These are phyloP conservation scores for Symbiodinium natans DNA, from an alignment of 73 alveolate genomes.

Conservation along the genomic window DNA sequence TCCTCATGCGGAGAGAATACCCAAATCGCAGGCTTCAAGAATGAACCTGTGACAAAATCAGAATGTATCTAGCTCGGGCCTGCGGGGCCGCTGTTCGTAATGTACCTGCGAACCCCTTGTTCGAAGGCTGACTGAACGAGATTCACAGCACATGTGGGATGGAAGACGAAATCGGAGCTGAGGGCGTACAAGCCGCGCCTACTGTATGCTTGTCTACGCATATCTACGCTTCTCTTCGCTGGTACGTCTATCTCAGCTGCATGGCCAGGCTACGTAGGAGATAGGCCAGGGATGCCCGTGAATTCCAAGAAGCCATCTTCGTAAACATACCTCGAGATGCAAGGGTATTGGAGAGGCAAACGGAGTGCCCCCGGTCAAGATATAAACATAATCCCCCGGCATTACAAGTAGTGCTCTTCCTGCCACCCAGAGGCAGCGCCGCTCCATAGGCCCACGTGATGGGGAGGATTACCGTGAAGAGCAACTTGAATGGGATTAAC, in stretches of 20 bases:
- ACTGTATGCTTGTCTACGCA: too few species aligned
- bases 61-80: neutral
- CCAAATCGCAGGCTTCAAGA: too few species aligned
- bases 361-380: neutral
- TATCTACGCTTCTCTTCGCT: too few species aligned
- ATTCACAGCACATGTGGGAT: too few species aligned
- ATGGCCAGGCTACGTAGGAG: constrained; percentile 54
- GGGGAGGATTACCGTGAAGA: constrained; percentile 76
- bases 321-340: constrained; percentile 19
- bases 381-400: neutral
- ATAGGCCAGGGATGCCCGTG: constrained; percentile 41
- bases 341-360: neutral
- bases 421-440: constrained; percentile 29
- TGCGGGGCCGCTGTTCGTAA: constrained; percentile 90
- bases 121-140: too few species aligned
- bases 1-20: too few species aligned
- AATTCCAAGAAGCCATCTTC: constrained; percentile 69
- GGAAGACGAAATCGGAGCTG: too few species aligned
- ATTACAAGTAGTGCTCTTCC: neutral
- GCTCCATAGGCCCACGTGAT: constrained; percentile 85
- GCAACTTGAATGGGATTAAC: constrained; percentile 77
- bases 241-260: too few species aligned
- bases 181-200: too few species aligned
- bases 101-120: constrained; percentile 6
- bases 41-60: too few species aligned